Percentiles rank a stretch among this genome's conserved stretches.
phyloP scores from a whole-genome alignment of 768 basidiomycete species.

The Paxillus ammoniavirescens region DNA sequence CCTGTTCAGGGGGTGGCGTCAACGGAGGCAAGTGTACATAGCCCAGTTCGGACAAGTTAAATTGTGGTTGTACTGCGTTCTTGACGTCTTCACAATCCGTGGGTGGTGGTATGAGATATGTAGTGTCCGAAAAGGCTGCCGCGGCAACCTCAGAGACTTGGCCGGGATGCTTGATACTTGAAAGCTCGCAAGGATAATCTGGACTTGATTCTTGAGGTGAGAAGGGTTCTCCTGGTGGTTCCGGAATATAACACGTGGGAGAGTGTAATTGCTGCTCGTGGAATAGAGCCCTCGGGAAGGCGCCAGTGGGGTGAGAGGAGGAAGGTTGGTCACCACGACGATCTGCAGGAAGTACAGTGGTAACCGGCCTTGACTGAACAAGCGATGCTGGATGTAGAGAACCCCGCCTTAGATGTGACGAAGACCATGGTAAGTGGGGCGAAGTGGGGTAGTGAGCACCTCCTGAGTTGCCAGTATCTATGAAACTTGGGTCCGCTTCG shows the following conservation, averaged over 20 bases:
- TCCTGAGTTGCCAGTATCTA: not conserved
- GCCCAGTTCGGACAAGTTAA: conserved; percentile 41
- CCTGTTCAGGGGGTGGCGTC: conserved; percentile 11
- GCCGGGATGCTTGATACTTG: conserved; percentile 12
- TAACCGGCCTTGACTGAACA: not conserved
- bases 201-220: not conserved
- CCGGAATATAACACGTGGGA: not conserved
- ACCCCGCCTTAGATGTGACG: not conserved
- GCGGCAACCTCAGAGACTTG: conserved; percentile 17
- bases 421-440: not conserved
- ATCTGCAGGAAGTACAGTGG: not conserved
- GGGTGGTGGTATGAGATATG: not conserved
- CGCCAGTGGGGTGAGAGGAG: not conserved
- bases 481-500: too few relatives aligned
- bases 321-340: not conserved
- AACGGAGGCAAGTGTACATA: conserved; percentile 43
- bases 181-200: conserved; percentile 1
- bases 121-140: conserved; percentile 7
- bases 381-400: not conserved
- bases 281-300: not conserved
- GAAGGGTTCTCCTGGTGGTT: not conserved
- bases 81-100: conserved; percentile 6
- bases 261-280: not conserved
- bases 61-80: conserved; percentile 9
- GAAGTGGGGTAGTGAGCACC: not conserved